These are phyloP conservation scores for Terfezia claveryi DNA, from an alignment of 495 filamentous ascomycete genomes.

Conservation along the genomic window DNA sequence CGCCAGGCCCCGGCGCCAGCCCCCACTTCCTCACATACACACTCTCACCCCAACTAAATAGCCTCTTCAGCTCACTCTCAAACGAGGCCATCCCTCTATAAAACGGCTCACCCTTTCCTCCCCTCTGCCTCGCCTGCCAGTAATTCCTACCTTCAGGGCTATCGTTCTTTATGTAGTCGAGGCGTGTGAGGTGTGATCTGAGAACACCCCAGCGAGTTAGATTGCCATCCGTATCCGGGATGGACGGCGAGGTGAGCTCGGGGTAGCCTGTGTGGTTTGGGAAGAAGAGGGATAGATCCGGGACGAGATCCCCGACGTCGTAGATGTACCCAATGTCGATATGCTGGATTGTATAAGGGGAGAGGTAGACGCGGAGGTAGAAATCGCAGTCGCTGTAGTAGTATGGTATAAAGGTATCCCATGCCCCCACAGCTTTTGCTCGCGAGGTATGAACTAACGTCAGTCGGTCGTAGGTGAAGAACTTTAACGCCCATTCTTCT, in stretches of 20 bases:
- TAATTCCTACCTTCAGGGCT: conserved; percentile 28
- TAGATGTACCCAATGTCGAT: conserved; percentile 28
- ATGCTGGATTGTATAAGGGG: conserved; percentile 27
- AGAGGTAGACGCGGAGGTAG: conserved; percentile 31
- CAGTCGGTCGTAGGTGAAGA: conserved; percentile 38
- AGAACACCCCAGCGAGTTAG: conserved; percentile 13
- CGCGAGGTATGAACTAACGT: conserved; percentile 34
- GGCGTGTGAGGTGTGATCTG: conserved; percentile 22
- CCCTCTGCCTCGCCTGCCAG: conserved; percentile 36
- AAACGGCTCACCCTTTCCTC: conserved; percentile 38
- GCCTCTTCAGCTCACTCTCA: conserved; percentile 28
- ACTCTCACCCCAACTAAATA: conserved; percentile 30
- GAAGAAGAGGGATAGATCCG: conserved; percentile 28
- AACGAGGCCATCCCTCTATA: conserved; percentile 34
- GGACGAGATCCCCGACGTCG: conserved; percentile 28
- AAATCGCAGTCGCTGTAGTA: conserved; percentile 40
- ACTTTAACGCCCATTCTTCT: conserved; percentile 27
- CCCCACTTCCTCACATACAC: conserved; percentile 38
- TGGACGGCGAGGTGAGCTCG: not conserved
- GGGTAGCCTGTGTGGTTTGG: conserved; percentile 13
- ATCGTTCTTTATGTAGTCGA: conserved; percentile 22
- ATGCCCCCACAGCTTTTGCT: conserved; percentile 32
- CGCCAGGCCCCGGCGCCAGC: conserved; percentile 21
- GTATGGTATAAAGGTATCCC: conserved; percentile 39
- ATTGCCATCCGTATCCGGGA: conserved; percentile 8